Conservation (phyloP, 2,329 filamentous ascomycete species). For the Alternaria viburni region DNA sequence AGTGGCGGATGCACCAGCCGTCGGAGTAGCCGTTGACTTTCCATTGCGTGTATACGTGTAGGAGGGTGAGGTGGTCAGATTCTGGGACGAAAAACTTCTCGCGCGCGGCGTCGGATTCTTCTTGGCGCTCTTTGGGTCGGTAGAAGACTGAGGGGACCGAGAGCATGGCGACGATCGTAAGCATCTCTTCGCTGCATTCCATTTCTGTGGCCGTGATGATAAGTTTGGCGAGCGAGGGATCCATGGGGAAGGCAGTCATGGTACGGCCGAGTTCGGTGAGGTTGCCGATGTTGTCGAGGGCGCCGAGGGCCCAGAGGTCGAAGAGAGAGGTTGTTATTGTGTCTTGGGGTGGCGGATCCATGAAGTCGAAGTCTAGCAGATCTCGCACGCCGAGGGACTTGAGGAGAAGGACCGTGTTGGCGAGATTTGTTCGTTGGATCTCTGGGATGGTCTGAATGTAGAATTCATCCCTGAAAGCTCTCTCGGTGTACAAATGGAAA, state of each 20-base stretch:
- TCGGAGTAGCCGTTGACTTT: conserved; percentile 88
- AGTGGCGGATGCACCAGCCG: conserved; percentile 90
- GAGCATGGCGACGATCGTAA: conserved; percentile 97
- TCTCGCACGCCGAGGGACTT: conserved; percentile 96
- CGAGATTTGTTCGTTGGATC: conserved; percentile 94
- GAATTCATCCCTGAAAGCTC: conserved; percentile 93
- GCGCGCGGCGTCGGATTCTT: conserved; percentile 91
- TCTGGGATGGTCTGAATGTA: conserved; percentile 98
- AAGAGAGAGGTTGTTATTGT: conserved; percentile 97
- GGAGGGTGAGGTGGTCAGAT: conserved; percentile 92
- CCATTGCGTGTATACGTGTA: conserved; percentile 97
- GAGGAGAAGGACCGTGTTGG: conserved; percentile 90
- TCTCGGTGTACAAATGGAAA: conserved; percentile 91
- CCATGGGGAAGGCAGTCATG: conserved; percentile 99
- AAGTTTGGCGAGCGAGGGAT: conserved; percentile 91
- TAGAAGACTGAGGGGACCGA: conserved; percentile 97
- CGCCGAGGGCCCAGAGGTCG: conserved; percentile 94
- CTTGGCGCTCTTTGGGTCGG: conserved; percentile 92
- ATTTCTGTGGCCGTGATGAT: conserved; percentile 91
- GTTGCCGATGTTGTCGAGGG: conserved; percentile 91
- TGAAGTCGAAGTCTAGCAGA: conserved; percentile 95
- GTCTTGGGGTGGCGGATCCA: conserved; percentile 98
- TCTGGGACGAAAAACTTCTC: conserved; percentile 99
- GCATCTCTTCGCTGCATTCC: conserved; percentile 94
- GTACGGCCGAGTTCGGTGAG: conserved; percentile 84